Evolutionary conservation across 352 stramenopile species (phyloP), one percentile per base, ranked within the genome.

Genomic region (Globisporangium paddicum): DNA sequence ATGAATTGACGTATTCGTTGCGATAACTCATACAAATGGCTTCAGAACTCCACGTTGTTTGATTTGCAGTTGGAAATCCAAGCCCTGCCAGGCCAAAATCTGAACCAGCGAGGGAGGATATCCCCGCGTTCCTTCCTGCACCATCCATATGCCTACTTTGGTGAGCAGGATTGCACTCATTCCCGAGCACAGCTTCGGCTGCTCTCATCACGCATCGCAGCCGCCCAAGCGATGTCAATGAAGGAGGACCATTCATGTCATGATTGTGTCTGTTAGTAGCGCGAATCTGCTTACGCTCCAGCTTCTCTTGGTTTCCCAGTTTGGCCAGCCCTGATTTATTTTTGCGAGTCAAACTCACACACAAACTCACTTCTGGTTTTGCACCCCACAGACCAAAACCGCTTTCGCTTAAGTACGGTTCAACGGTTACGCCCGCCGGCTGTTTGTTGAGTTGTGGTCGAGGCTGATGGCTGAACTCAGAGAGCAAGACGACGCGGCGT

Each of bases 391-490:
- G 35, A 13, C 9, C 34, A 9, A 42, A n/a, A n/a, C n/a, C n/a
- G 37, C 16, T 19, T 7, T 13, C 8, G 14, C 14, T 19, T 9
- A 42, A 42, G 14, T 42, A 42, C 37, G 37, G 37, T 42, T 42
- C 37, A 19, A 16, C 37, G 37, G 37, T 42, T 42, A 18, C 34
- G 34, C 34, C 10, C n/a, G n/a, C n/a, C n/a, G n/a, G n/a, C n/a
- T 38, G 34, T 18, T 32, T n/a, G 45, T 35, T 53, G 47, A 38
- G 47, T n/a, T 37, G 45, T 37, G 7, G 13, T 19, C 19, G 45
- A 16, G 37, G 21, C 14, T 16, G 37, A 53, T 53, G 47, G 19
- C 26, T 23, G 40, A 59, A 59, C 53, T 21, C 28, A 59, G 53
- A 42, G n/a, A 35, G 23, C 25, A 23, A 34, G 23, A 48, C 23